Conservation (phyloP, 1,284 basidiomycete species). For the Leccinum fallax region DNA sequence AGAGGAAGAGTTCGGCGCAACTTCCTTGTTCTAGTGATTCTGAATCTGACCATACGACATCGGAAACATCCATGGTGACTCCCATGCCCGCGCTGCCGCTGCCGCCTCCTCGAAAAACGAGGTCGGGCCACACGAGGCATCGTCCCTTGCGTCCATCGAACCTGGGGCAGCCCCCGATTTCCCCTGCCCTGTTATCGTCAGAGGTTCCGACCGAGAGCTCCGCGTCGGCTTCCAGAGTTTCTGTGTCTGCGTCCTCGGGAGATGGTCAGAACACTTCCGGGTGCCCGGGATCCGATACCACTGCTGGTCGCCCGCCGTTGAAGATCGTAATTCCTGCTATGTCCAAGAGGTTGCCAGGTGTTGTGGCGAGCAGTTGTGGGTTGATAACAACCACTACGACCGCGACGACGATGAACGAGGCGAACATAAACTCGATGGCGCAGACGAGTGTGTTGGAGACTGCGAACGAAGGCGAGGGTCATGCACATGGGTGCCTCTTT, state of each 20-base stretch:
- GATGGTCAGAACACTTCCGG: neutral
- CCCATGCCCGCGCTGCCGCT: neutral
- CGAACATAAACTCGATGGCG: neutral
- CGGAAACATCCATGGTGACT: neutral
- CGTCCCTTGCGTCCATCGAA: conserved; percentile 18
- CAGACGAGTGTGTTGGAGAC: neutral
- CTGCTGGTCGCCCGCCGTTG: neutral
- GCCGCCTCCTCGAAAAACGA: neutral
- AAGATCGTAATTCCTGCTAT: conserved; percentile 5
- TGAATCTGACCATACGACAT: neutral
- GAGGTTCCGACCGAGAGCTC: neutral
- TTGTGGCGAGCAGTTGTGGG: neutral
- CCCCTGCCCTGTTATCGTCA: neutral
- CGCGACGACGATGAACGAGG: neutral
- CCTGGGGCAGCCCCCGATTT: conserved; percentile 7
- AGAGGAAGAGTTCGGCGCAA: neutral
- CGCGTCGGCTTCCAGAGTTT: neutral
- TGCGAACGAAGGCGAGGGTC: neutral
- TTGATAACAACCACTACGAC: neutral
- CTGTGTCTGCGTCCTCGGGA: neutral
- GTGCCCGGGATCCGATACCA: neutral
- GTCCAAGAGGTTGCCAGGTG: neutral
- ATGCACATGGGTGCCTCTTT: neutral
- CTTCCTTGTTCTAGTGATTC: neutral
- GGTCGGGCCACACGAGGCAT: neutral